These are phyloP conservation scores for Arabidopsis hybrid DNA, from an alignment of 441 rosid species.

Conservation along the genomic window DNA sequence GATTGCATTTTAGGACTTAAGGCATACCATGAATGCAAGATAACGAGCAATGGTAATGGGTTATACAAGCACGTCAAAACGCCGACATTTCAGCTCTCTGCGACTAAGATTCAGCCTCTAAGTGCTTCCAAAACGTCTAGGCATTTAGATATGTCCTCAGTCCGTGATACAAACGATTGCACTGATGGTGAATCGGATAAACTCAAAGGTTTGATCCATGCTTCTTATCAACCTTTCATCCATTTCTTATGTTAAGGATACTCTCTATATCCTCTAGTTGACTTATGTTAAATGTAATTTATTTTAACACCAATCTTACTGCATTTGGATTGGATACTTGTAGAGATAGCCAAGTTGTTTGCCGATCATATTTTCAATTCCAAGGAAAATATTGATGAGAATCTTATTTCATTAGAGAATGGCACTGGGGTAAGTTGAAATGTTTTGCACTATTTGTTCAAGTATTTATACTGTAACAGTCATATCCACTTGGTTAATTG, in stretches of 20 bases:
- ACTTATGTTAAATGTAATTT: background rate
- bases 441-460: constrained; percentile 26
- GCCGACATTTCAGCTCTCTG: constrained; percentile 62
- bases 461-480: background rate
- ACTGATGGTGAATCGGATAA: constrained; percentile 50
- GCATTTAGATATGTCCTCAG: constrained; percentile 60
- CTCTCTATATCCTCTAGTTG: background rate
- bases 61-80: constrained; percentile 64
- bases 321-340: constrained; percentile 35
- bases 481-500: constrained; percentile 16
- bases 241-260: background rate
- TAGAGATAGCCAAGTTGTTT: constrained; percentile 64
- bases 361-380: constrained; percentile 58
- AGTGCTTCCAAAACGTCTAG: constrained; percentile 62
- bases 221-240: background rate
- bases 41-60: constrained; percentile 61
- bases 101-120: constrained; percentile 46
- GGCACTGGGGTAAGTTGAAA: constrained; percentile 57
- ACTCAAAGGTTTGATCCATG: constrained; percentile 54
- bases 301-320: background rate
- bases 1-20: constrained; percentile 89
- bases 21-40: constrained; percentile 72
- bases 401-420: constrained; percentile 49
- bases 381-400: constrained; percentile 74
- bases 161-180: constrained; percentile 48